Conservation (phyloP, 495 filamentous ascomycete species). For the Xanthoparmelia taractica region DNA sequence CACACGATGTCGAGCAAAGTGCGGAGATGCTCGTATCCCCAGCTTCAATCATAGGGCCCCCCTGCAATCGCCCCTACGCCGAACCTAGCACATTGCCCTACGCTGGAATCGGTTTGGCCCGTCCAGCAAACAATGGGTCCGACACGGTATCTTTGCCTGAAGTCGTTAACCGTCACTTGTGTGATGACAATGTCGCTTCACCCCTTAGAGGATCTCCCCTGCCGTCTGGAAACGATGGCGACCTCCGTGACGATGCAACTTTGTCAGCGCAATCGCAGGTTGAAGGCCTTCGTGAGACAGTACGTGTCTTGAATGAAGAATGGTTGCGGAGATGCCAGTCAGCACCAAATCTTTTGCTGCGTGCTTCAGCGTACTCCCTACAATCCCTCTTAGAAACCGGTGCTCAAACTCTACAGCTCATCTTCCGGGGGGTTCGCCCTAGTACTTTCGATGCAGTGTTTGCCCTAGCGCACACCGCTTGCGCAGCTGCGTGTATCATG, state of each 20-base stretch:
- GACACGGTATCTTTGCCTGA: background rate
- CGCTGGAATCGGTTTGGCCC: background rate
- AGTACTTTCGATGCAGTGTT: conserved; percentile 9
- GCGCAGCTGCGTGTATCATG: conserved; percentile 1
- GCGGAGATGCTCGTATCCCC: conserved; percentile 5
- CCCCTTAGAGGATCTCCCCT: background rate
- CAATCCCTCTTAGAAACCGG: conserved; percentile 10
- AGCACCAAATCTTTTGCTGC: background rate
- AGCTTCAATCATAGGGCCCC: background rate
- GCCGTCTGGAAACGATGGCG: background rate
- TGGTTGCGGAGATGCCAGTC: conserved; percentile 12
- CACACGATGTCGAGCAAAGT: background rate
- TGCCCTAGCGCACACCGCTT: conserved; percentile 15
- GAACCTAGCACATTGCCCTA: background rate
- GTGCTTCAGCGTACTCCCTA: background rate
- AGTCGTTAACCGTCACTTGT: background rate
- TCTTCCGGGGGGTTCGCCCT: background rate
- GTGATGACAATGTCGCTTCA: background rate
- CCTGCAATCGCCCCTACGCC: background rate
- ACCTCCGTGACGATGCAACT: background rate
- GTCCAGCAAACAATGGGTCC: background rate
- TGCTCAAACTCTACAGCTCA: background rate
- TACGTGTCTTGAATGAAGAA: conserved; percentile 11
- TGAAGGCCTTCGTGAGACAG: conserved; percentile 11
- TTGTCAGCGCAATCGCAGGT: conserved; percentile 5